Evolutionary conservation across 139 green algal genomes (phyloP), one percentile per base, ranked within the genome.

Genomic region (Microglena sp.): DNA sequence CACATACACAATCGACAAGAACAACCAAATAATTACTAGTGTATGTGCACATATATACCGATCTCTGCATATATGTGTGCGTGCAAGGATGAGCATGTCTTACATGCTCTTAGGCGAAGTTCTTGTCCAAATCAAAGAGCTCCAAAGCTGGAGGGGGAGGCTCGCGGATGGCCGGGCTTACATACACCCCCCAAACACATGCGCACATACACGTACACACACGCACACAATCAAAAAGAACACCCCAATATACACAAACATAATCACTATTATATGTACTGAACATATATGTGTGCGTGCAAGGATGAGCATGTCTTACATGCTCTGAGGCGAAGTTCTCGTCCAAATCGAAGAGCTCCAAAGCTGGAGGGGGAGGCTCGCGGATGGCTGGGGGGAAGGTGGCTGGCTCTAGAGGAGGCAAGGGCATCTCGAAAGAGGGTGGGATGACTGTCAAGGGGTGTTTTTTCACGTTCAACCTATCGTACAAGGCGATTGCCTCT

Each of bases 341-440:
- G 55, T 95, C 88, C 34, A 95, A 71, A 68, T 95, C 88, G 55
- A 92, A 95, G 44, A 93, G 85, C 73, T 95, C 88, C 46, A 95
- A 74, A 2, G 77, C 77, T 3, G 88, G 88, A 27, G 85, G 75
- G 21, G 85, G 77, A 4, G 81, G 88, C 75, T 95, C 88, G 4
- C 68, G 46, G 27, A 89, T 79, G 5, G 74, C 64, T 0, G 88
- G 88, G 8, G 85, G 87, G 77, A 95, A 95, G 0, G 90, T 77
- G 15, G 87, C 86, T 24, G 88, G 85, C 69, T 87, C 74, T 63
- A 95, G 73, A 40, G 80, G 71, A 34, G 88, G 88, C 63, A 94
- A 77, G 30, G 88, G 88, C 36, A 73, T 82, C 69, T 93, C 86
- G 64, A 93, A 93, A 45, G 83, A 71, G 0, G 86, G 86, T 24